Evolutionary conservation across 106 monocot species (phyloP).

Genomic region (Hemerocallis citrina): DNA sequence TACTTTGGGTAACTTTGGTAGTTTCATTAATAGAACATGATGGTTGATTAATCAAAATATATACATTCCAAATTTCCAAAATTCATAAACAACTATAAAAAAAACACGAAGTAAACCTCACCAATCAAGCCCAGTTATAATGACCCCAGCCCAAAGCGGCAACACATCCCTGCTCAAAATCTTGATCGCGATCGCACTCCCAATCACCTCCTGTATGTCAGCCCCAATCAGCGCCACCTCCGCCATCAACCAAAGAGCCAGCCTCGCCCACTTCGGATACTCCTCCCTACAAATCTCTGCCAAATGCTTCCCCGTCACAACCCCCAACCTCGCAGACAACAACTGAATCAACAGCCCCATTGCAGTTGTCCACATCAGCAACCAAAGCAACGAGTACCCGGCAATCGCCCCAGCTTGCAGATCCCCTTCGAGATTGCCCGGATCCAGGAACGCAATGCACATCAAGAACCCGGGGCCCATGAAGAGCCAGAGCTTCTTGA

Average conservation of each 20-base stretch:
- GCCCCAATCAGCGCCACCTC: slow-evolving; percentile 69
- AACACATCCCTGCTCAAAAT: slow-evolving; percentile 50
- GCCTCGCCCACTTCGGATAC: slow-evolving; percentile 58
- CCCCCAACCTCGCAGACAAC: slow-evolving; percentile 57
- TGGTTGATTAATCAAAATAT: too few species aligned
- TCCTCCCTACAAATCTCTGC: slow-evolving; percentile 77
- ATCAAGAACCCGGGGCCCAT: slow-evolving; percentile 72
- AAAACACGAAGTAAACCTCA: too few species aligned
- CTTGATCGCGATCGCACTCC: slow-evolving; percentile 65
- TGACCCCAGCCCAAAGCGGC: slow-evolving; percentile 60
- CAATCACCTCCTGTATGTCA: slow-evolving; percentile 83
- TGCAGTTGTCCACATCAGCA: slow-evolving; percentile 58
- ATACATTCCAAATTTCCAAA: too few species aligned
- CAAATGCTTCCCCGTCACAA: slow-evolving; percentile 58
- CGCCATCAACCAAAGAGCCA: slow-evolving; percentile 62
- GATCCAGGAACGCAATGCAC: slow-evolving; percentile 78
- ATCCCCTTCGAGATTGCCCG: slow-evolving; percentile 74
- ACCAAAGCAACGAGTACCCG: slow-evolving; percentile 64
- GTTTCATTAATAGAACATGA: too few species aligned
- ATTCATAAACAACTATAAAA: too few species aligned
- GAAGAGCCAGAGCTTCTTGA: slow-evolving; percentile 67
- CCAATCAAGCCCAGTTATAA: slow-evolving; percentile 69
- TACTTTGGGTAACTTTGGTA: too few species aligned
- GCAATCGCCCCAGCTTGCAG: slow-evolving; percentile 70
- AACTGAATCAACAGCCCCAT: slow-evolving; percentile 68